Percentiles rank a stretch among this genome's conserved stretches.
Conservation (phyloP, 169 alveolate genomes). For the Babesia caballi region DNA sequence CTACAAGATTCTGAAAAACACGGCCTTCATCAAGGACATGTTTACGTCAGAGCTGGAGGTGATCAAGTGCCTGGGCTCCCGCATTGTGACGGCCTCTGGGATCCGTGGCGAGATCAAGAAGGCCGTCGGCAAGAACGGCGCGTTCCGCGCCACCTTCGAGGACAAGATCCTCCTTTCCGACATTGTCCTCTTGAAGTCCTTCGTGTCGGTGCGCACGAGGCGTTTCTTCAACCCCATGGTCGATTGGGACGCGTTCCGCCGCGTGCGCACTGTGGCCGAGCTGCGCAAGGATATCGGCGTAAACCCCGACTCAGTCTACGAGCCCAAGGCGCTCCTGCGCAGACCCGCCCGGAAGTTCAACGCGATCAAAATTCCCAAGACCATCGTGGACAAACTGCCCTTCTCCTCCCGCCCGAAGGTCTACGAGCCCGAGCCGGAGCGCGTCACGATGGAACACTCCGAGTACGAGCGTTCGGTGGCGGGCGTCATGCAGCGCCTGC, state of each 20-base stretch:
- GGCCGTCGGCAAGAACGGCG: slow-evolving; percentile 91
- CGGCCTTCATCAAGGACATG: slow-evolving; percentile 98
- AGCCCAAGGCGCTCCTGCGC: slow-evolving; percentile 80
- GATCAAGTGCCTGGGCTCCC: slow-evolving; percentile 95
- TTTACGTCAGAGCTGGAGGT: slow-evolving; percentile 97
- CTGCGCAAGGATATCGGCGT: slow-evolving; percentile 80
- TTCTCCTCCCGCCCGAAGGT: slow-evolving; percentile 84
- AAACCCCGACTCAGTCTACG: slow-evolving; percentile 78
- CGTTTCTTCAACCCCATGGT: slow-evolving; percentile 87
- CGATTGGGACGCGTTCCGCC: slow-evolving; percentile 70
- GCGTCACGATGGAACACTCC: slow-evolving; percentile 42
- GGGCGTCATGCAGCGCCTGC: slow-evolving; percentile 29
- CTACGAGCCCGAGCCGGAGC: slow-evolving; percentile 8
- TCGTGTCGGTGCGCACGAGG: slow-evolving; percentile 87
- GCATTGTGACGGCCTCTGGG: slow-evolving; percentile 97
- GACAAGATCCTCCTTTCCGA: slow-evolving; percentile 96
- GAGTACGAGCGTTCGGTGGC: slow-evolving; percentile 43
- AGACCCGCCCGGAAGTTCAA: slow-evolving; percentile 79
- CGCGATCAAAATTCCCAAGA: slow-evolving; percentile 83
- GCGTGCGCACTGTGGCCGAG: slow-evolving; percentile 86
- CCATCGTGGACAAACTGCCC: slow-evolving; percentile 82
- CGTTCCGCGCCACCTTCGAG: slow-evolving; percentile 97
- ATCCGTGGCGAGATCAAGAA: slow-evolving; percentile 98
- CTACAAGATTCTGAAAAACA: slow-evolving; percentile 93
- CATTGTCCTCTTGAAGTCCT: slow-evolving; percentile 93